Conservation (phyloP, 1,139 yeast species). For the Candida tropicalis region DNA sequence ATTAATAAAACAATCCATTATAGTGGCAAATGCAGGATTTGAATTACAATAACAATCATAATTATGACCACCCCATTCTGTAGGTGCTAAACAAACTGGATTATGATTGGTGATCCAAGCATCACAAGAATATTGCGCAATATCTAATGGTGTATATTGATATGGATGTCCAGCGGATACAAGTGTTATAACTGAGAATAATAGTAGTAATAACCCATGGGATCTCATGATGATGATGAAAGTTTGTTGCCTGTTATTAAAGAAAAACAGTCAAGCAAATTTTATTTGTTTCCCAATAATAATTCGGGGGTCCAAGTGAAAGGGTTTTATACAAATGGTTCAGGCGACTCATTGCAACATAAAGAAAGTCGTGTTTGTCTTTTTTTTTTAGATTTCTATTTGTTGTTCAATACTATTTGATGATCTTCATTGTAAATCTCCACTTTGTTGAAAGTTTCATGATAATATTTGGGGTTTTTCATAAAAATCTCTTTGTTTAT, state of each 20-base stretch:
- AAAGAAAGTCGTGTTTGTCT: too few relatives aligned
- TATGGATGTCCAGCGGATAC: not conserved
- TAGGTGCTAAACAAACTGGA: constrained; percentile 10
- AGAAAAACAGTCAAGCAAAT: not conserved
- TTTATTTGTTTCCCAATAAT: not conserved
- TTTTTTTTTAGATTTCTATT: too few relatives aligned
- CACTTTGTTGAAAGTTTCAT: not conserved
- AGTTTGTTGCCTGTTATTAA: too few relatives aligned
- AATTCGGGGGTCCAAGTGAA: too few relatives aligned
- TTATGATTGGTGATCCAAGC: constrained; percentile 9
- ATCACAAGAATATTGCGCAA: constrained; percentile 12
- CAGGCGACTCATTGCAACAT: too few relatives aligned
- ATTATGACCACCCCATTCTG: constrained; percentile 10
- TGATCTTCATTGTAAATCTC: too few relatives aligned
- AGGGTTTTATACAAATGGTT: too few relatives aligned
- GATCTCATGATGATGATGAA: not conserved
- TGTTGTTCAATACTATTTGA: too few relatives aligned
- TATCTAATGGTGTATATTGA: constrained; percentile 5
- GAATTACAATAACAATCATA: constrained; percentile 19
- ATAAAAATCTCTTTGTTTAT: not conserved
- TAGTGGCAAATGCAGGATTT: constrained; percentile 22
- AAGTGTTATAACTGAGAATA: not conserved
- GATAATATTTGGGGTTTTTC: not conserved
- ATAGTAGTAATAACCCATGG: not conserved
- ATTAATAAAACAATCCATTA: constrained; percentile 19